These are phyloP conservation scores for Trichosanthes cucumerina DNA, from an alignment of 306 rosid species.

Conservation along the genomic window DNA sequence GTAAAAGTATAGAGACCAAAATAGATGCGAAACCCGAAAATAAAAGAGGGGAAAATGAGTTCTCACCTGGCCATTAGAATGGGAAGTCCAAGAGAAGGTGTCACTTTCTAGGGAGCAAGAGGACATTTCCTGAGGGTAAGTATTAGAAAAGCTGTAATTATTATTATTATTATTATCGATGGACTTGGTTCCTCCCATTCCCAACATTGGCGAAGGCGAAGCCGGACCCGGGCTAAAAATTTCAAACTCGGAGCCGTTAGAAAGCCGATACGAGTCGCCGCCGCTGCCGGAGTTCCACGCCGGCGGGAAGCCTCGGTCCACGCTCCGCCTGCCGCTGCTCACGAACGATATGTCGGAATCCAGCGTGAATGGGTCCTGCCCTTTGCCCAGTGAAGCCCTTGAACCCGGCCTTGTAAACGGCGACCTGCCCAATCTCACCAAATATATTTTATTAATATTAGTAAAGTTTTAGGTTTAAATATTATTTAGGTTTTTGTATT, in stretches of 20 bases:
- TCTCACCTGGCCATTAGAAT: not conserved
- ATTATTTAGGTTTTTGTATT: too few relatives aligned
- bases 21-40: too few relatives aligned
- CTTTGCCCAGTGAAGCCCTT: constrained; percentile 24
- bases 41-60: not conserved
- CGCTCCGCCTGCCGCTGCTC: constrained; percentile 51
- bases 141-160: not conserved
- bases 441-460: not conserved
- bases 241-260: constrained; percentile 40
- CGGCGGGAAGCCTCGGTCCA: constrained; percentile 34
- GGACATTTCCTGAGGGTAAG: constrained; percentile 11
- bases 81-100: not conserved
- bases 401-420: constrained; percentile 38
- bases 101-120: not conserved
- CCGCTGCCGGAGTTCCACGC: constrained; percentile 25
- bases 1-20: too few relatives aligned
- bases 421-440: constrained; percentile 28
- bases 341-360: constrained; percentile 73
- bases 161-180: constrained; percentile 14
- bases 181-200: constrained; percentile 19
- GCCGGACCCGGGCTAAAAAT: constrained; percentile 16
- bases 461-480: too few relatives aligned
- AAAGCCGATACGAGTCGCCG: constrained; percentile 25
- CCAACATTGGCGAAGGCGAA: constrained; percentile 25
- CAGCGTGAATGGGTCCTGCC: constrained; percentile 22